These are phyloP conservation scores for Rutstroemia sp. DNA, from an alignment of 2,329 filamentous ascomycete genomes.

Conservation along the genomic window DNA sequence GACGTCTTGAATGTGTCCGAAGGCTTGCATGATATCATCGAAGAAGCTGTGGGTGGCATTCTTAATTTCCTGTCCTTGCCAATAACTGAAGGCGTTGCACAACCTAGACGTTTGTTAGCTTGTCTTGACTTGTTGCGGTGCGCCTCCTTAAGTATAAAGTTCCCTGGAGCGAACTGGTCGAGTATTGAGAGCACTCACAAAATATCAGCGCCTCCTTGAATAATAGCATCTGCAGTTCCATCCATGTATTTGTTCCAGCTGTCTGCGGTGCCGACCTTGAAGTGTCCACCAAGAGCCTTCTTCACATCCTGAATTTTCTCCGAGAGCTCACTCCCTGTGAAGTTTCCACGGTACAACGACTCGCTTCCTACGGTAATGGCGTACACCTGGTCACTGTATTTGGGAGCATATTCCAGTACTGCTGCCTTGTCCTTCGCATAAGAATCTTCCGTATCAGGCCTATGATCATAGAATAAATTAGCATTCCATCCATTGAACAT, in stretches of 20 bases:
- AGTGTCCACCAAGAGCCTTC: conserved; percentile 40
- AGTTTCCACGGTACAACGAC: conserved; percentile 60
- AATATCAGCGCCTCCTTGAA: conserved; percentile 49
- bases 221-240: conserved; percentile 57
- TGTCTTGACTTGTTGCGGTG: background rate
- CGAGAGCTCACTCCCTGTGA: conserved; percentile 52
- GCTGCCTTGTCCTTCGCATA: conserved; percentile 54
- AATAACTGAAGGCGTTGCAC: conserved; percentile 65
- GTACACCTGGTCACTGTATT: conserved; percentile 52
- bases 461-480: conserved; percentile 20
- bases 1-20: conserved; percentile 52
- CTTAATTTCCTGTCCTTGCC: conserved; percentile 54
- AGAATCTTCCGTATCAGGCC: conserved; percentile 55
- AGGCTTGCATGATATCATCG: conserved; percentile 58
- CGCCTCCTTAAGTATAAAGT: background rate
- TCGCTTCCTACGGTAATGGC: conserved; percentile 67
- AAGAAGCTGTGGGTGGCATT: conserved; percentile 55
- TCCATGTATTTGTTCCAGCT: conserved; percentile 67
- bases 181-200: conserved; percentile 12
- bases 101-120: conserved; percentile 31
- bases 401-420: conserved; percentile 40
- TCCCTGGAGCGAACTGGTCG: background rate
- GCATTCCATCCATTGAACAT: background rate
- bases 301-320: conserved; percentile 56
- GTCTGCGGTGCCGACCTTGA: conserved; percentile 61